These are phyloP conservation scores for Aureobasidium zeae DNA, from an alignment of 2,329 filamentous ascomycete species.

Conservation along the genomic window DNA sequence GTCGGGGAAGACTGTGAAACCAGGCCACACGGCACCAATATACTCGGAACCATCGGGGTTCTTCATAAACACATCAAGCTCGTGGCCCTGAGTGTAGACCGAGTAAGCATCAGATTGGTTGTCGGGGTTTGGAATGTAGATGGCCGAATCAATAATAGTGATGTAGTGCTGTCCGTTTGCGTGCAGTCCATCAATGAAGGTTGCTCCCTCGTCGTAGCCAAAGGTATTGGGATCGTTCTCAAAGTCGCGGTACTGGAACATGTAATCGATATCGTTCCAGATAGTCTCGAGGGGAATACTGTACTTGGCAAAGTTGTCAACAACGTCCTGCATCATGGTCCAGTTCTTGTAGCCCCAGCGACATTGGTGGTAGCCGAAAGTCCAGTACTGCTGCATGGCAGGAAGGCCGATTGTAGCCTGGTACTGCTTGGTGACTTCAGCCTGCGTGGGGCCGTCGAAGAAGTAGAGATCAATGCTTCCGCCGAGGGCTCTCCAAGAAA, in stretches of 20 bases:
- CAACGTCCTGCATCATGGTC: slow-evolving; percentile 52
- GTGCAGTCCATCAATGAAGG: slow-evolving; percentile 46
- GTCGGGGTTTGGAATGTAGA: slow-evolving; percentile 63
- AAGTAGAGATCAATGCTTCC: slow-evolving; percentile 74
- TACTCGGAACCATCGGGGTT: slow-evolving; percentile 30
- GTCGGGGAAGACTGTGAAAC: slow-evolving; percentile 53
- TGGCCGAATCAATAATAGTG: slow-evolving; percentile 53
- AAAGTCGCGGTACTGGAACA: slow-evolving; percentile 53
- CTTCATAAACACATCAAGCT: slow-evolving; percentile 27
- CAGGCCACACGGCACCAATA: slow-evolving; percentile 53
- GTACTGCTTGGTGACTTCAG: slow-evolving; percentile 62
- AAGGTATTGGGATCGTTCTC: slow-evolving; percentile 47
- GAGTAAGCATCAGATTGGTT: slow-evolving; percentile 56
- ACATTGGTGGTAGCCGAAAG: slow-evolving; percentile 75
- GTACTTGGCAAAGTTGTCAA: slow-evolving; percentile 45
- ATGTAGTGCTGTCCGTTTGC: slow-evolving; percentile 48
- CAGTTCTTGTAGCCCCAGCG: slow-evolving; percentile 65
- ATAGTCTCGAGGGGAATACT: slow-evolving; percentile 48
- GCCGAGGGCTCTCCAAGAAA: slow-evolving; percentile 67
- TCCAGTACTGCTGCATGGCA: slow-evolving; percentile 72
- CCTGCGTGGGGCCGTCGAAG: slow-evolving; percentile 61
- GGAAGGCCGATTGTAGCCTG: slow-evolving; percentile 61
- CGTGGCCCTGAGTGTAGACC: slow-evolving; percentile 28
- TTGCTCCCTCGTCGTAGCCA: slow-evolving; percentile 39
- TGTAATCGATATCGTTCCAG: slow-evolving; percentile 44